Base-by-base conservation (phyloP, 2,329 filamentous ascomycete genomes). In the Aspergillaceae sp. region DNA sequence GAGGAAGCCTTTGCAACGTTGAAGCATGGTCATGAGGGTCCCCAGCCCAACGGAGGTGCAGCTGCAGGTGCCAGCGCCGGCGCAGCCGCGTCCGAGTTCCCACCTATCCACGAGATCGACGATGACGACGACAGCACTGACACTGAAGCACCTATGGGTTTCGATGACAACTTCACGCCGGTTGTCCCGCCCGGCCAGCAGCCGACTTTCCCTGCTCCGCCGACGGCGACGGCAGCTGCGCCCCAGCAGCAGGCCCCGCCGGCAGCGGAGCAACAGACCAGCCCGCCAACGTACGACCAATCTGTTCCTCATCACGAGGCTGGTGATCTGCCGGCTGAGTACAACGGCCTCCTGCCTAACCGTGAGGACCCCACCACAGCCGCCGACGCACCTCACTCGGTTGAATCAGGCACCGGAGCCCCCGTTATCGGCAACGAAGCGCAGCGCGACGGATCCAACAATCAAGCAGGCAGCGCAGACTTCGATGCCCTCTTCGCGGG, bases 131-230 rank as follows among this genome's bases (percentile, higher is more conserved):
- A 94, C n/a, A 84, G 82, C 45, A 86, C 80, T 49, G 86, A 87
- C 41, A 79, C 79, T 42, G 88, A 87, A 37, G 71, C 57, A 5
- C 60, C 59, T 29, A 48, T 70, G 56, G 88, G 90, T 0, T 97
- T 97, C 61, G 91, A 94, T 42, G 92, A 98, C 61, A 84, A 96
- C 65, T 97, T 97, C 62, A 83, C 86, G 0, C 81, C 86, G 9
- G 77, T 79, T 29, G 76, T 32, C 30, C 6, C 30, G 6, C 30
- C 30, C 27, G 57, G 56, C 34, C 50, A 56, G 41, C 55, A 57
- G 51, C 53, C 59, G 52, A 50, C 67, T 50, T 64, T 70, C 61
- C 55, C 68, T 55, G 50, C 64, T 33, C 64, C 66, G n/a, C 65
- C 71, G 19, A 63, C 66, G 5, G 59, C 65, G 19, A 64, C 63